phyloP scores from a whole-genome alignment of 768 basidiomycete species.

The Rhodotorula babjevae region DNA sequence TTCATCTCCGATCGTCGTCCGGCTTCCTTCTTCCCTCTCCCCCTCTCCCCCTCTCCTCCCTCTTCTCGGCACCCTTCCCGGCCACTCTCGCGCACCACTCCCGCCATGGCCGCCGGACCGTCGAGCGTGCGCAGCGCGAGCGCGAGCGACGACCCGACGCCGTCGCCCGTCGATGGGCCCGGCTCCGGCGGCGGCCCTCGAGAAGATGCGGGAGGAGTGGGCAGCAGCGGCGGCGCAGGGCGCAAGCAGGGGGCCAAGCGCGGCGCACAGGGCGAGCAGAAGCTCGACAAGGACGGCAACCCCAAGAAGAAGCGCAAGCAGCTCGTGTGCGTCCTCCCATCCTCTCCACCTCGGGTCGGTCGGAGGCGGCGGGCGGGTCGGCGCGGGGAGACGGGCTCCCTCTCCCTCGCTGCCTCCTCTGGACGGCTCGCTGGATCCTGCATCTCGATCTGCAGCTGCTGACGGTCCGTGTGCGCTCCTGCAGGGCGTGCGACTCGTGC shows the following conservation, averaged over 20 bases:
- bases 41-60: too few relatives aligned
- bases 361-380: too few relatives aligned
- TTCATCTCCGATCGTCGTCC: too few relatives aligned
- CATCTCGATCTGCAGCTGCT: too few relatives aligned
- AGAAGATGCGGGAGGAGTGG: neutral
- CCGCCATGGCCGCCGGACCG: neutral
- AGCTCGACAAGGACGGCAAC: conserved; percentile 24
- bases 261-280: neutral
- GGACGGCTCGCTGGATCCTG: too few relatives aligned
- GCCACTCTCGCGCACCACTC: too few relatives aligned
- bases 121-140: neutral
- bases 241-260: neutral
- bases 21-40: too few relatives aligned
- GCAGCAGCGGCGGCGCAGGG: neutral
- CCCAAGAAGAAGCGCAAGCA: conserved; percentile 38
- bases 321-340: conserved; percentile 3
- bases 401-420: too few relatives aligned
- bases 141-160: neutral
- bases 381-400: too few relatives aligned
- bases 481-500: conserved; percentile 16
- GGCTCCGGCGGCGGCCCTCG: neutral
- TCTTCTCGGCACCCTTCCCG: neutral
- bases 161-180: neutral
- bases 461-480: too few relatives aligned
- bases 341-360: too few relatives aligned